A percentile compares a stretch with the other conserved stretches of the same genome.
These are phyloP conservation scores for Arabis alpina DNA, from an alignment of 345 rosid species.

Conservation along the genomic window DNA sequence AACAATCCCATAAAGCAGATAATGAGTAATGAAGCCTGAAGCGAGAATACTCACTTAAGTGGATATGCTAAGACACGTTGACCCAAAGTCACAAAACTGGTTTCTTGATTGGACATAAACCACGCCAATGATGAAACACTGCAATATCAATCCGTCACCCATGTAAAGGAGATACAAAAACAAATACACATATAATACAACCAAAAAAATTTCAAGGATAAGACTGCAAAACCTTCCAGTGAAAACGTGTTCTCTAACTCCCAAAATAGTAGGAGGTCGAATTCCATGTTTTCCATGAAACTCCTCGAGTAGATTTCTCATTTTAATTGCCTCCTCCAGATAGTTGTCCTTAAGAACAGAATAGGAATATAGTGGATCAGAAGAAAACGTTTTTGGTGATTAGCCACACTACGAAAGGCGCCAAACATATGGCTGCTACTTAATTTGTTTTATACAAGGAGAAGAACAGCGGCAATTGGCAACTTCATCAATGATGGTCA, in stretches of 20 bases:
- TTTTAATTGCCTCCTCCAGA: conserved; percentile 96
- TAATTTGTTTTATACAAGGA: conserved; percentile 13
- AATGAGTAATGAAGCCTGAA: background rate
- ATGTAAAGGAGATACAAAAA: conserved; percentile 33
- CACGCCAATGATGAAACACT: conserved; percentile 98
- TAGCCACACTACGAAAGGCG: background rate
- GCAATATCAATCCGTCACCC: conserved; percentile 45
- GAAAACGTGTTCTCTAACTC: conserved; percentile 93
- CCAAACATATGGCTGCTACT: conserved; percentile 15
- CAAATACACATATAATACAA: conserved; percentile 1
- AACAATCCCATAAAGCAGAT: conserved; percentile 3
- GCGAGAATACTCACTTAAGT: conserved; percentile 71
- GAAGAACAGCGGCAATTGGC: conserved; percentile 10
- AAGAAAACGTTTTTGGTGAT: conserved; percentile 12
- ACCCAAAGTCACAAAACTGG: conserved; percentile 96
- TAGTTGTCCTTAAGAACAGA: conserved; percentile 77
- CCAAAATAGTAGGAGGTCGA: conserved; percentile 94
- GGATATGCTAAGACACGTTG: conserved; percentile 94
- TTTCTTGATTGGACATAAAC: conserved; percentile 99
- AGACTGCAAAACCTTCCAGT: conserved; percentile 78
- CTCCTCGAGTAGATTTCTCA: conserved; percentile 98
- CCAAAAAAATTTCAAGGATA: conserved; percentile 11
- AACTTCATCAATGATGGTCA: conserved; percentile 16
- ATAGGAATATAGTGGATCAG: conserved; percentile 28
- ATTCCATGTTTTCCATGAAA: conserved; percentile 91